These are phyloP conservation scores for Pachysandra terminalis DNA, from an alignment of 164 flowering plant genomes.

Conservation along the genomic window DNA sequence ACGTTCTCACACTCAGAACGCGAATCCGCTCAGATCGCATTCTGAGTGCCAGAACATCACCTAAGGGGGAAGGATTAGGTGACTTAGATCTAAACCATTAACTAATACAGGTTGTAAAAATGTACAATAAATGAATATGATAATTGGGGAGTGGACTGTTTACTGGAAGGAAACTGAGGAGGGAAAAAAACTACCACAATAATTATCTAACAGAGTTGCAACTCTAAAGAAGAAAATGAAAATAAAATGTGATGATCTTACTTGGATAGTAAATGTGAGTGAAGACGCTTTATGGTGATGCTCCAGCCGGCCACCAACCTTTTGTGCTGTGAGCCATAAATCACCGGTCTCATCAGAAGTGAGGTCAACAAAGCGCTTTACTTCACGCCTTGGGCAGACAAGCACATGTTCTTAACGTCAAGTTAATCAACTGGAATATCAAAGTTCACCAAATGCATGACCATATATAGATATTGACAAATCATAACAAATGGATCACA, in stretches of 20 bases:
- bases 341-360: conserved; percentile 72
- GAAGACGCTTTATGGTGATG: conserved; percentile 72
- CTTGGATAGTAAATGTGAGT: conserved; percentile 79
- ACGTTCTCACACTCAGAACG: too few species aligned
- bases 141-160: too few species aligned
- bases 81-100: too few species aligned
- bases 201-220: not conserved
- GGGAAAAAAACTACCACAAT: not conserved
- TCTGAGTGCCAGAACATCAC: too few species aligned
- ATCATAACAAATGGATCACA: not conserved
- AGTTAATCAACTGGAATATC: conserved; percentile 33
- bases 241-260: conserved; percentile 19
- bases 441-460: not conserved
- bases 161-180: too few species aligned
- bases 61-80: too few species aligned
- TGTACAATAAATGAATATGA: too few species aligned
- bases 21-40: too few species aligned
- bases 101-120: too few species aligned
- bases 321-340: conserved; percentile 79
- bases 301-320: conserved; percentile 66
- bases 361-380: conserved; percentile 78
- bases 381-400: conserved; percentile 84
- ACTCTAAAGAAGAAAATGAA: not conserved
- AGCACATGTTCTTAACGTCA: conserved; percentile 81
- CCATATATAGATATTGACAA: not conserved